phyloP scores from a whole-genome alignment of 2,329 filamentous ascomycete genomes.

The Cordyceps cateniannulata region DNA sequence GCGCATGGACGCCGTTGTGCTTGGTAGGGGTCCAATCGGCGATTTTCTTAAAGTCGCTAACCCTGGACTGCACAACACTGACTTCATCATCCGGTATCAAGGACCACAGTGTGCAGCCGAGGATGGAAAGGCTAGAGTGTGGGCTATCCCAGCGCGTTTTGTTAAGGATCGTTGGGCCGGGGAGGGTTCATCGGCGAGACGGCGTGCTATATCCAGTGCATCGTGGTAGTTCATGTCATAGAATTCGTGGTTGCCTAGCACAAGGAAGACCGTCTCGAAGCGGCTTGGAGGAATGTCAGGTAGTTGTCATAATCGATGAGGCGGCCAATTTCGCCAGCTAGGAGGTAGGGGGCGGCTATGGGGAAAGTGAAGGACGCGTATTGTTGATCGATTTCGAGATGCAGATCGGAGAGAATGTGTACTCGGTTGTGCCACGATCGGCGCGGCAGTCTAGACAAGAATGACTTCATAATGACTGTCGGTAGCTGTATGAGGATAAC shows the following conservation, averaged over 20 bases:
- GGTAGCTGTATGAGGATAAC: too few species aligned
- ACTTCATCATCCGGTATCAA: slow-evolving; percentile 32
- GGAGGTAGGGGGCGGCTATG: slow-evolving; percentile 28
- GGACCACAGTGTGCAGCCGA: slow-evolving; percentile 49
- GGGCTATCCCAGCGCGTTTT: slow-evolving; percentile 24
- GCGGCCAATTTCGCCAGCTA: slow-evolving; percentile 45
- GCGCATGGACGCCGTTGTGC: slow-evolving; percentile 41
- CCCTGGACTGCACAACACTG: slow-evolving; percentile 33
- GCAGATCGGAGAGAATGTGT: slow-evolving; percentile 35
- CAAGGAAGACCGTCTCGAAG: slow-evolving; percentile 39
- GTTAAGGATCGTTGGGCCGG: slow-evolving; percentile 29
- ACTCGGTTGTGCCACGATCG: background rate
- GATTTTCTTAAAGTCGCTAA: slow-evolving; percentile 52
- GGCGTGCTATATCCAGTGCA: slow-evolving; percentile 25
- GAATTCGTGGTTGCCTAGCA: slow-evolving; percentile 51
- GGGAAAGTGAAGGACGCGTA: slow-evolving; percentile 30
- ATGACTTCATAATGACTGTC: slow-evolving; percentile 8
- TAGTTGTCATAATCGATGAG: slow-evolving; percentile 40
- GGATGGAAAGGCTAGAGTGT: slow-evolving; percentile 32
- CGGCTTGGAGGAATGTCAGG: slow-evolving; percentile 33
- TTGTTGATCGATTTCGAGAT: slow-evolving; percentile 33
- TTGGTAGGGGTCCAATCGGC: slow-evolving; percentile 40
- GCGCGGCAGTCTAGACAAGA: slow-evolving; percentile 16
- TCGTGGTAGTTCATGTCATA: slow-evolving; percentile 29
- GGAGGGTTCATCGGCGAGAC: slow-evolving; percentile 26